Evolutionary conservation across 176 grass and related monocot species (phyloP), one percentile per base, ranked within the genome.

Genomic region (Triticum urartu): DNA sequence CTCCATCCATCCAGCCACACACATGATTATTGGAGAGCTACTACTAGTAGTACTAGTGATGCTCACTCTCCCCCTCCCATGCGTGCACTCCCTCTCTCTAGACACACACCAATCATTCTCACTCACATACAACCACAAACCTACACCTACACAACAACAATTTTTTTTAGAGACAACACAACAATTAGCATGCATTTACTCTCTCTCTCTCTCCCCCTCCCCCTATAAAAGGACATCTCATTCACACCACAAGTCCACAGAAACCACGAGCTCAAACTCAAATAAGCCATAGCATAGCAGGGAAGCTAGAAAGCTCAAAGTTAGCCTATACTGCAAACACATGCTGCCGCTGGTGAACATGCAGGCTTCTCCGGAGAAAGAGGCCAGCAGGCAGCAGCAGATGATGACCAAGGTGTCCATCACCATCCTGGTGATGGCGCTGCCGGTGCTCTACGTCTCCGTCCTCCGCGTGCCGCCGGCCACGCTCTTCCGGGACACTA

Each of bases 381-480:
- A 40, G 24, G 24, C 2, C 12, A 59, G 68, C 28, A 34, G n/a
- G 61, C 88, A 50, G 10, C 22, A 84, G 43, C 48, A 56, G 68
- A 21, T 66, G 72, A 50, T 89, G 33, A 3, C 79, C 54, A 95
- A 92, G 70, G 89, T 96, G 71, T 92, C 97, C 81, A 89, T 98
- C 89, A 90, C 91, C 59, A 84, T 98, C n/a, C 69, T 98, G 59
- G 92, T 98, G 34, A 85, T 94, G 79, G 88, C 87, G 64, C 75
- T 98, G 58, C 97, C 94, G 20, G 39, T 98, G 64, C 87, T 98
- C 84, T 98, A 98, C 75, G 94, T 91, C 68, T 94, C 97, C 77
- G 89, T 96, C 86, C 97, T 94, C 92, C 94, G 69, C 85, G 74
- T 91, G 71, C 94, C 97, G 39, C 97, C 92, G 3, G 85, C 86